These are phyloP conservation scores for Candida takata DNA, from an alignment of 805 yeast genomes.

Conservation along the genomic window DNA sequence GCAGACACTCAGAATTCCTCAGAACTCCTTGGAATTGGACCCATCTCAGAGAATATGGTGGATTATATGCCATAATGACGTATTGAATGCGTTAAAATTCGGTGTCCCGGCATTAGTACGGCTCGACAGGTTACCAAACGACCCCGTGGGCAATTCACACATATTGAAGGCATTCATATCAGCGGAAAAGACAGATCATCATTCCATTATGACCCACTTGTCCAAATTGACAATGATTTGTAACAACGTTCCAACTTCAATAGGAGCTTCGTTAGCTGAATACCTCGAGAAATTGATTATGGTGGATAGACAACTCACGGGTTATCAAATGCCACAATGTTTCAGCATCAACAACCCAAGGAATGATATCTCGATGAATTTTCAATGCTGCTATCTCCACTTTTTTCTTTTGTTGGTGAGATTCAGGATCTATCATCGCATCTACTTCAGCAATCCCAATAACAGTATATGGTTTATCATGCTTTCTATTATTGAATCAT, in stretches of 20 bases:
- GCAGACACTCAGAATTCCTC: slow-evolving; percentile 16
- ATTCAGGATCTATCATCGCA: slow-evolving; percentile 13
- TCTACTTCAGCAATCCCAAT: slow-evolving; percentile 10
- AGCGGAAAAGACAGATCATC: slow-evolving; percentile 15
- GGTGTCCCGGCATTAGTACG: slow-evolving; percentile 14
- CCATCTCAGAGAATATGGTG: slow-evolving; percentile 17
- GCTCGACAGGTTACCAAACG: slow-evolving; percentile 8
- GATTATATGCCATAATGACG: slow-evolving; percentile 18
- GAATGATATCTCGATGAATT: slow-evolving; percentile 10
- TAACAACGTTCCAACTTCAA: slow-evolving; percentile 14
- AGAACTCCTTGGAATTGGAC: slow-evolving; percentile 16
- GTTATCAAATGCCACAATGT: slow-evolving; percentile 11
- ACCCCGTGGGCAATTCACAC: slow-evolving; percentile 11
- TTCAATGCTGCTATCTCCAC: slow-evolving; percentile 16
- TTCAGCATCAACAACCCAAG: slow-evolving; percentile 12
- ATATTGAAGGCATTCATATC: slow-evolving; percentile 20
- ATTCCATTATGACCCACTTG: slow-evolving; percentile 15
- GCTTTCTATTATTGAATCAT: slow-evolving; percentile 19
- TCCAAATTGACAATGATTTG: slow-evolving; percentile 17
- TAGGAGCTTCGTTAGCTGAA: slow-evolving; percentile 9
- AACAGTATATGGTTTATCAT: slow-evolving; percentile 17
- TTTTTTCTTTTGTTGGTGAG: slow-evolving; percentile 11
- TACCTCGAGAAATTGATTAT: slow-evolving; percentile 15
- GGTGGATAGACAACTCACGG: slow-evolving; percentile 16
- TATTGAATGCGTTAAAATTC: slow-evolving; percentile 13